Conservation (phyloP, 2,329 filamentous ascomycete genomes). For the Bretziella fagacearum region DNA sequence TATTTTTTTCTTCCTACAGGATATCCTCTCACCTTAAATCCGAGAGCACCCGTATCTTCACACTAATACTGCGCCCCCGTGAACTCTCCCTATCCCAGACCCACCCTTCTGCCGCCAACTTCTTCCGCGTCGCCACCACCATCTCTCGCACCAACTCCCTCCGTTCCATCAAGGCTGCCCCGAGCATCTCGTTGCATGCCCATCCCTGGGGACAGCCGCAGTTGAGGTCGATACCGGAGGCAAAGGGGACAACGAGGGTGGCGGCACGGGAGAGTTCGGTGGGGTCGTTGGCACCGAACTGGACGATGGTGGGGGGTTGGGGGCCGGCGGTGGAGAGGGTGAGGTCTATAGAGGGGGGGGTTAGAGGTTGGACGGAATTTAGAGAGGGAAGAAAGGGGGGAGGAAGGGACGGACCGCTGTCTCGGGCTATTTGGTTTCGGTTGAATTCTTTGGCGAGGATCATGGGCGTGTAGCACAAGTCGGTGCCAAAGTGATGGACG, state of each 20-base stretch:
- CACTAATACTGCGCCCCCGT: conserved; percentile 42
- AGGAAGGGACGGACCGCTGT: conserved; percentile 31
- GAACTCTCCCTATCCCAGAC: conserved; percentile 27
- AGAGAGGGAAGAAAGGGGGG: not conserved
- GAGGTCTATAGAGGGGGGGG: conserved; percentile 31
- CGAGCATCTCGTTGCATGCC: conserved; percentile 51
- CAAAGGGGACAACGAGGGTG: conserved; percentile 41
- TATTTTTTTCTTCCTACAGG: not conserved
- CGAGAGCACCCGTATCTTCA: conserved; percentile 53
- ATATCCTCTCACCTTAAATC: conserved; percentile 34
- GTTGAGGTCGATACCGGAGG: conserved; percentile 51
- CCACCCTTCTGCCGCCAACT: conserved; percentile 37
- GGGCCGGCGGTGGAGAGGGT: conserved; percentile 36
- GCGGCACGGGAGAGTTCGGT: conserved; percentile 46
- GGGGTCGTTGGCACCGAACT: conserved; percentile 48
- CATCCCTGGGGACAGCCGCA: conserved; percentile 59
- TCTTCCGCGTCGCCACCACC: conserved; percentile 38
- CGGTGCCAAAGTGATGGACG: conserved; percentile 44
- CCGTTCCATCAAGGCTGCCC: conserved; percentile 50
- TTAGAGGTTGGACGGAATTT: not conserved
- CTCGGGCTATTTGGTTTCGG: conserved; percentile 39
- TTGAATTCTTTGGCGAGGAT: conserved; percentile 54
- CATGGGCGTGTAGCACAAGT: conserved; percentile 58
- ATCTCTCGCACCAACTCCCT: conserved; percentile 50
- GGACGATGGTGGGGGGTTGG: conserved; percentile 45